phyloP scores from a whole-genome alignment of 352 stramenopile genomes.

The Pythium brachiatum region DNA sequence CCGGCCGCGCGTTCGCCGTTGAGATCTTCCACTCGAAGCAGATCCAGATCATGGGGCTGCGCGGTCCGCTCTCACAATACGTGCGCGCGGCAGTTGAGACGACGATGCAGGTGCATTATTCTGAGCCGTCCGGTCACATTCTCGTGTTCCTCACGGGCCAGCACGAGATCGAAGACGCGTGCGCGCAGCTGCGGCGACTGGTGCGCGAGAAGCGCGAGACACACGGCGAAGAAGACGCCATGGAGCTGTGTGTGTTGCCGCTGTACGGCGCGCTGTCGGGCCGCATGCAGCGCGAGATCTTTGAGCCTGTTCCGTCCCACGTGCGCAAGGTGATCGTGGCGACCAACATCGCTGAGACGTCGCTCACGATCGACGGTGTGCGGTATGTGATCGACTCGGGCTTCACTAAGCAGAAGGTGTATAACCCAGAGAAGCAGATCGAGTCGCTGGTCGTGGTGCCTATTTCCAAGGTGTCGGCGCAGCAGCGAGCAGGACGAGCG shows the following conservation, averaged over 20 bases:
- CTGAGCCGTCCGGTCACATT: conserved; percentile 80
- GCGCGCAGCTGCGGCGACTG: conserved; percentile 72
- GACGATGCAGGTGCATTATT: conserved; percentile 71
- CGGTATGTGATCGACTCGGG: conserved; percentile 75
- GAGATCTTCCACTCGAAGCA: conserved; percentile 92
- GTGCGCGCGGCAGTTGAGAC: conserved; percentile 69
- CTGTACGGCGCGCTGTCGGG: conserved; percentile 97
- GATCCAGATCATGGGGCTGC: conserved; percentile 66
- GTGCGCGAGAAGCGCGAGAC: conserved; percentile 8
- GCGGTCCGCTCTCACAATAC: conserved; percentile 61
- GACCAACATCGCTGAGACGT: conserved; percentile 96
- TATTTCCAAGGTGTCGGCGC: conserved; percentile 93
- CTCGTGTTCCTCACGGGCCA: conserved; percentile 95
- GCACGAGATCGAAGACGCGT: conserved; percentile 92
- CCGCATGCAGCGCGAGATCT: conserved; percentile 92
- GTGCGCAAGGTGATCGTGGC: conserved; percentile 86
- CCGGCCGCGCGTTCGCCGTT: conserved; percentile 91
- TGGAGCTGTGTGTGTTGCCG: conserved; percentile 81
- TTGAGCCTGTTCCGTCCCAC: conserved; percentile 80
- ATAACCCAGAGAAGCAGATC: conserved; percentile 72
- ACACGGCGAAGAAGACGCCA: conserved; percentile 11
- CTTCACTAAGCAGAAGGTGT: conserved; percentile 93
- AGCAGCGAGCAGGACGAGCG: conserved; percentile 94
- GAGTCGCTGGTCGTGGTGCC: conserved; percentile 91
- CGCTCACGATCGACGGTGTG: conserved; percentile 98